Conservation (phyloP, 2,329 filamentous ascomycete species). For the Stachybotrys chartarum region DNA sequence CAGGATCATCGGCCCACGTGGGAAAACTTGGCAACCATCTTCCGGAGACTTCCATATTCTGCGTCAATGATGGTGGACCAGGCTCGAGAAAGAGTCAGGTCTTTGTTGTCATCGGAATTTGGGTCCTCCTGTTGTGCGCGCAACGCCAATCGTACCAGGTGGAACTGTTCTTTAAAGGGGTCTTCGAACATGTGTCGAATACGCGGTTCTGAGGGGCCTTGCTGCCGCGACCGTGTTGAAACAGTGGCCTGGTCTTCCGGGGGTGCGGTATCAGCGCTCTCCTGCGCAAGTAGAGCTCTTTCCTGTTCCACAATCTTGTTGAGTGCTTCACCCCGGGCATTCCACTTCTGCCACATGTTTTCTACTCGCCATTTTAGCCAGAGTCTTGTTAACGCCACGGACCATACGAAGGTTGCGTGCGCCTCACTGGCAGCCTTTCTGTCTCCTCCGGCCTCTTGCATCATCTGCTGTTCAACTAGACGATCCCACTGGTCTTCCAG, state of each 20-base stretch:
- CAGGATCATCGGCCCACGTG: too few species aligned
- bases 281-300: slow-evolving; percentile 17
- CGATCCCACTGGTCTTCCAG: slow-evolving; percentile 45
- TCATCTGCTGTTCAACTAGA: slow-evolving; percentile 21
- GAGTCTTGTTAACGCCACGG: slow-evolving; percentile 19
- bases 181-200: not conserved
- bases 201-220: not conserved
- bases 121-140: not conserved
- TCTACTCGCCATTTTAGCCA: slow-evolving; percentile 25
- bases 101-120: not conserved
- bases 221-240: not conserved
- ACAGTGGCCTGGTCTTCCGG: not conserved
- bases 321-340: slow-evolving; percentile 33
- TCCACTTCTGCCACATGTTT: slow-evolving; percentile 26
- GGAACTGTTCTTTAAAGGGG: not conserved
- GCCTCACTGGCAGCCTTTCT: slow-evolving; percentile 2
- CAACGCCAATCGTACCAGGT: not conserved
- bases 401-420: slow-evolving; percentile 20
- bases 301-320: slow-evolving; percentile 32
- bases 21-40: not conserved
- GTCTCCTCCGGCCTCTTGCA: slow-evolving; percentile 6
- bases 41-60: not conserved
- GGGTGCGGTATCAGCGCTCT: slow-evolving; percentile 5
- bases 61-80: slow-evolving; percentile 5
- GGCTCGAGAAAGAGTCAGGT: slow-evolving; percentile 8